Conservation (phyloP, 2,329 filamentous ascomycete species). For the Camptophora hylomeconis region DNA sequence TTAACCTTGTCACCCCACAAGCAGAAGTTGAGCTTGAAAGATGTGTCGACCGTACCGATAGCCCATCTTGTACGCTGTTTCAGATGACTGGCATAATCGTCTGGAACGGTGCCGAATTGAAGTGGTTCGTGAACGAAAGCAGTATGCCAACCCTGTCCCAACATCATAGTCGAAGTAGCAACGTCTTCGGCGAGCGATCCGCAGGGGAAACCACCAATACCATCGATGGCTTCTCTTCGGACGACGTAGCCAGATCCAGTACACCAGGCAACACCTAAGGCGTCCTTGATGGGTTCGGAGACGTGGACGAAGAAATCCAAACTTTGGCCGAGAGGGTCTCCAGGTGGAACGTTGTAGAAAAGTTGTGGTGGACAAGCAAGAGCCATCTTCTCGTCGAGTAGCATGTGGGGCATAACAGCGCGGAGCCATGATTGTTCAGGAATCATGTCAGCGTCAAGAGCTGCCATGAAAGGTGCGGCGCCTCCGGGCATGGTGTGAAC, state of each 20-base stretch:
- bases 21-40: conserved; percentile 48
- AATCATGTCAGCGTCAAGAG: conserved; percentile 24
- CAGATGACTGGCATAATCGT: conserved; percentile 24
- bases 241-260: conserved; percentile 21
- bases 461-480: conserved; percentile 37
- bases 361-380: conserved; percentile 15
- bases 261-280: conserved; percentile 20
- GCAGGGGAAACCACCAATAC: conserved; percentile 21
- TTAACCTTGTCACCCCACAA: conserved; percentile 41
- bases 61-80: conserved; percentile 28
- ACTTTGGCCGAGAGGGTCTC: conserved; percentile 21
- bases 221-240: conserved; percentile 19
- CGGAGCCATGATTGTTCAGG: conserved; percentile 21
- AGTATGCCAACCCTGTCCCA: conserved; percentile 20
- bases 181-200: conserved; percentile 23
- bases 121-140: conserved; percentile 19
- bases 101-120: conserved; percentile 23
- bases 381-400: conserved; percentile 18
- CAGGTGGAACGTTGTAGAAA: conserved; percentile 35
- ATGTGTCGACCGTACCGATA: conserved; percentile 42
- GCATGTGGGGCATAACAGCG: conserved; percentile 18
- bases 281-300: conserved; percentile 20
- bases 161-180: conserved; percentile 18
- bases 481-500: conserved; percentile 40
- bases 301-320: conserved; percentile 19